Percentiles rank a stretch among this genome's conserved stretches.
Evolutionary conservation across 352 stramenopile species (phyloP).

Genomic region (Phytophthora syringae): DNA sequence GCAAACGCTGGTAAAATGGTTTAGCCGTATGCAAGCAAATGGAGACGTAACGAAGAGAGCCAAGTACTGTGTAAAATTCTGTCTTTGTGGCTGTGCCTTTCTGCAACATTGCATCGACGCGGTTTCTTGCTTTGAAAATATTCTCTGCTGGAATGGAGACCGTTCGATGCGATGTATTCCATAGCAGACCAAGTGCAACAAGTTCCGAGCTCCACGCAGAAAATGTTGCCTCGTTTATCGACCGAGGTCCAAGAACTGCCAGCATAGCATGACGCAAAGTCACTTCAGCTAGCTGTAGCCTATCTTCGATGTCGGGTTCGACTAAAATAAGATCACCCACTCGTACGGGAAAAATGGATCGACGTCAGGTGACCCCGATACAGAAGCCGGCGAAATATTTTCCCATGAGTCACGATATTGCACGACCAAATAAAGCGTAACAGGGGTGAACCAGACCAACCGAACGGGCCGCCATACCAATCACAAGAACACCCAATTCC

Average conservation of each 20-base stretch:
- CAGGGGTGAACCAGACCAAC: no score
- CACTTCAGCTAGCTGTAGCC: no score
- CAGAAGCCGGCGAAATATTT: no score
- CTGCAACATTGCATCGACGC: neutral
- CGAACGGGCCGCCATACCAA: no score
- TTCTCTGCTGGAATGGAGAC: slow-evolving; percentile 31
- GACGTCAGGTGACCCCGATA: no score
- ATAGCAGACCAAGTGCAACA: slow-evolving; percentile 17
- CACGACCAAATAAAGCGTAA: no score
- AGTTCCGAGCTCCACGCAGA: slow-evolving; percentile 4
- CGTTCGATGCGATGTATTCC: slow-evolving; percentile 8
- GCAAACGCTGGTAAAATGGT: slow-evolving; percentile 30
- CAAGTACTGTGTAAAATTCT: slow-evolving; percentile 25
- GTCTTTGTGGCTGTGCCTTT: neutral
- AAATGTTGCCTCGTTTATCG: slow-evolving; percentile 37
- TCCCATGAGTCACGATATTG: no score
- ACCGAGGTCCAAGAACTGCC: slow-evolving; percentile 17
- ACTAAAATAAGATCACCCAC: no score
- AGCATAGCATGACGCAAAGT: no score
- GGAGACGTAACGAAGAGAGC: slow-evolving; percentile 29
- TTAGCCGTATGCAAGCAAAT: slow-evolving; percentile 22
- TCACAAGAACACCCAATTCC: no score
- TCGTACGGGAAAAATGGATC: no score
- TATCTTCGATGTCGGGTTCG: no score
- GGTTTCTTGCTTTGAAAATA: slow-evolving; percentile 14